These are phyloP conservation scores for Zygotorulaspora florentina DNA, from an alignment of 805 yeast genomes.

Conservation along the genomic window DNA sequence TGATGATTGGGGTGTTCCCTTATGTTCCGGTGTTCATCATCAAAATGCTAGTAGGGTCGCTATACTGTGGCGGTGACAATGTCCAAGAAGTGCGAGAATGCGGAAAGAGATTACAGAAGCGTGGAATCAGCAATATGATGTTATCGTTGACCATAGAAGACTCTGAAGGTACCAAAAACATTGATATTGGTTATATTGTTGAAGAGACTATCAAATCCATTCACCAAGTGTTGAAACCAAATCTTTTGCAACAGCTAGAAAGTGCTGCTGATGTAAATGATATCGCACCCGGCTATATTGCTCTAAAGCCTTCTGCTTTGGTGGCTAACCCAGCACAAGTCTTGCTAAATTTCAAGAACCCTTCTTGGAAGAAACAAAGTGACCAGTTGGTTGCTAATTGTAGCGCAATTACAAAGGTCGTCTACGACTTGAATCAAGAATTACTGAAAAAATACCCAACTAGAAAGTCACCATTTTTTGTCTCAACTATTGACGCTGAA, in stretches of 20 bases:
- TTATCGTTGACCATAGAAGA: slow-evolving; percentile 91
- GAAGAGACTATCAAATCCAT: slow-evolving; percentile 63
- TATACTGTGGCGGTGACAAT: slow-evolving; percentile 89
- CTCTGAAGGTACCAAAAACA: slow-evolving; percentile 68
- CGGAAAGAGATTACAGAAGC: slow-evolving; percentile 57
- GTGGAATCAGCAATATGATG: slow-evolving; percentile 94
- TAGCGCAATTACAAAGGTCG: slow-evolving; percentile 53
- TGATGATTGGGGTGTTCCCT: slow-evolving; percentile 65
- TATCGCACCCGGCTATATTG: slow-evolving; percentile 88
- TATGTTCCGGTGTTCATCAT: slow-evolving; percentile 68
- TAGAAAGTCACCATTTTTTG: slow-evolving; percentile 67
- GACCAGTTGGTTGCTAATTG: slow-evolving; percentile 62
- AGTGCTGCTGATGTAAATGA: slow-evolving; percentile 49
- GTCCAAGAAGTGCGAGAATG: slow-evolving; percentile 65
- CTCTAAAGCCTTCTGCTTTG: slow-evolving; percentile 89
- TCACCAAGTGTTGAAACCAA: slow-evolving; percentile 63
- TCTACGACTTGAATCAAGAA: slow-evolving; percentile 48
- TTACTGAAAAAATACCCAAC: slow-evolving; percentile 52
- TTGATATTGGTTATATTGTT: slow-evolving; percentile 56
- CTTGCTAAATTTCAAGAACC: slow-evolving; percentile 54
- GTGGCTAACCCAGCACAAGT: slow-evolving; percentile 72
- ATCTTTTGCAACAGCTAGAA: slow-evolving; percentile 55
- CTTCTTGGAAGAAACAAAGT: slow-evolving; percentile 52
- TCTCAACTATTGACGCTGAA: slow-evolving; percentile 87
- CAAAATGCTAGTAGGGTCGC: slow-evolving; percentile 68